Evolutionary conservation across 495 filamentous ascomycete genomes (phyloP), one percentile per base, ranked within the genome.

Genomic region (Xylaria bambusicola): DNA sequence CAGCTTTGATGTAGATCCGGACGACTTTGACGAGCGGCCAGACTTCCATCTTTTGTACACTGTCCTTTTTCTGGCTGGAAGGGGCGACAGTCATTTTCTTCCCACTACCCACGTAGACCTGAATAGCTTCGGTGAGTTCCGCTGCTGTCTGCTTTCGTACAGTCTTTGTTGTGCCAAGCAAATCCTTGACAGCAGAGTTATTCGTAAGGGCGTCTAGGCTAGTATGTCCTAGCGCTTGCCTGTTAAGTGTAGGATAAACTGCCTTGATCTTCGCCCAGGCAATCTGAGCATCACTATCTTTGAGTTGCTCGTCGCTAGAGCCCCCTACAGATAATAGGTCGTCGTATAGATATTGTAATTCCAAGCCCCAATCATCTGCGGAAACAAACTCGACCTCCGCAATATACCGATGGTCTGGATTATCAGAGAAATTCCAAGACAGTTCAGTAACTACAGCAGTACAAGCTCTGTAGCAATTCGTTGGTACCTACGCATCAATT

Each of bases 21-120:
- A 86, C 82, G 23, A 84, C 79, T 26, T 79, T 76, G 33, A 87
- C 79, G 5, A 87, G 65, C 2, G 84, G 84, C 84, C 84, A 87
- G 29, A 73, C 77, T n/a, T 79, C 76, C 62, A 80, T 79, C 21
- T 67, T 50, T 31, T 62, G 68, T 74, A 66, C 21, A 69, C 68
- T 41, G 58, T 63, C 17, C 57, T 66, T 17, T 69, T 67, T 52
- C 65, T 71, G 23, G 6, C 15, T 40, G 31, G n/a, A 6, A 10
- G 35, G 21, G 7, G 3, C 47, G 15, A 36, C 7, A 9, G 5
- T 17, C n/a, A 2, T 40, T 42, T 58, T 58, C 48, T 46, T 46
- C 15, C 47, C 35, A 24, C 48, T 55, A 33, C 41, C 54, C 5
- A 58, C 47, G 18, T 63, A 59, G 17, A 31, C 23, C 15, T 20